phyloP scores from a whole-genome alignment of 2,329 filamentous ascomycete species.

The Monilinia fructicola region DNA sequence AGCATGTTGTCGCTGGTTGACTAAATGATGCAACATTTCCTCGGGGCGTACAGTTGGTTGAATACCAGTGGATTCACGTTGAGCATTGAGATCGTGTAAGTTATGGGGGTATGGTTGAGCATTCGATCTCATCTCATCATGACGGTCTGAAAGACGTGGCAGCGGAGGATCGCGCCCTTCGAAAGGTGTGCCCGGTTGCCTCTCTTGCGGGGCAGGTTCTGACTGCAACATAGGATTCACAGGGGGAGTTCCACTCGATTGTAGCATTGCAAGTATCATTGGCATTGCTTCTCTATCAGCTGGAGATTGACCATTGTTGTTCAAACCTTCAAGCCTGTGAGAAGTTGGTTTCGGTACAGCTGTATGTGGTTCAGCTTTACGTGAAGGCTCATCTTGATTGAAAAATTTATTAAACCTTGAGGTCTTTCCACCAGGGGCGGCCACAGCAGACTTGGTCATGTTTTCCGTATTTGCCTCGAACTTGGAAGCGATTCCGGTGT shows the following conservation, averaged over 20 bases:
- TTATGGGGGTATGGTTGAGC: conserved; percentile 41
- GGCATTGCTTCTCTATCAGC: conserved; percentile 86
- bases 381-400: conserved; percentile 51
- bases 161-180: conserved; percentile 48
- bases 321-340: conserved; percentile 30
- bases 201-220: conserved; percentile 46
- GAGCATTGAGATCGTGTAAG: conserved; percentile 53
- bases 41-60: conserved; percentile 52
- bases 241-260: conserved; percentile 50
- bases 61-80: conserved; percentile 43
- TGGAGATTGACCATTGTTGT: conserved; percentile 37
- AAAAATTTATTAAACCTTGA: conserved; percentile 88
- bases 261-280: conserved; percentile 77
- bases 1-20: conserved; percentile 57
- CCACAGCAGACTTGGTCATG: conserved; percentile 46
- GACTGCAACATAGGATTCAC: conserved; percentile 40
- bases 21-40: conserved; percentile 61
- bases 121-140: conserved; percentile 35
- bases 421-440: conserved; percentile 58
- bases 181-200: conserved; percentile 47
- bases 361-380: conserved; percentile 51
- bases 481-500: conserved; percentile 43
- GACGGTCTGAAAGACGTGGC: conserved; percentile 39
- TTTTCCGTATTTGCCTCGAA: conserved; percentile 48
- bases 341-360: conserved; percentile 43